Evolutionary conservation across 257 asterid species (phyloP).

Genomic region (Voacanga thouarsii): DNA sequence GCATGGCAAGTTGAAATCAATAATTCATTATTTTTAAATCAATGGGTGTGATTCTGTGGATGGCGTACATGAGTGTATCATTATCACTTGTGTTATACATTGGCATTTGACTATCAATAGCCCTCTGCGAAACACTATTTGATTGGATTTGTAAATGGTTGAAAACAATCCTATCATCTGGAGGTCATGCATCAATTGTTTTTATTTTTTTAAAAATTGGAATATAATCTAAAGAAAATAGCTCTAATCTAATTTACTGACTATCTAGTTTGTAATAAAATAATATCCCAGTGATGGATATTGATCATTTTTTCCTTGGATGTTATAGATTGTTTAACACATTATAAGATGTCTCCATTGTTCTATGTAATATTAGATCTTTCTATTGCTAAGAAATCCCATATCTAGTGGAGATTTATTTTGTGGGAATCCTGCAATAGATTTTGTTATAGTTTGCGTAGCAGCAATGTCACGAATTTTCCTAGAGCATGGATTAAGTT

Average conservation of each 20-base stretch:
- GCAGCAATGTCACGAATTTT: background rate
- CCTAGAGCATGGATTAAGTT: background rate
- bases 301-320: background rate
- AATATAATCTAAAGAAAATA: background rate
- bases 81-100: background rate
- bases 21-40: background rate
- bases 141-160: background rate
- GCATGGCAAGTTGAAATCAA: background rate
- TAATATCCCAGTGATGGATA: background rate
- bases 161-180: background rate
- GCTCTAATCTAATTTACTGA: too few relatives aligned
- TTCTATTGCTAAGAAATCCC: too few relatives aligned
- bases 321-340: background rate
- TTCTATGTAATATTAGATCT: background rate
- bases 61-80: background rate
- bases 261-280: too few relatives aligned
- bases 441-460: background rate
- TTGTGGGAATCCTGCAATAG: background rate
- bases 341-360: background rate
- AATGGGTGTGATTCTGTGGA: background rate
- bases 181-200: background rate
- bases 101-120: background rate
- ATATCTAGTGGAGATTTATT: background rate
- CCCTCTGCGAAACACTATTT: background rate
- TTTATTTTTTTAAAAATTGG: background rate